Evolutionary conservation across 495 filamentous ascomycete species (phyloP), one percentile per base, ranked within the genome.

Genomic region (Hypoxylon subgilvum): DNA sequence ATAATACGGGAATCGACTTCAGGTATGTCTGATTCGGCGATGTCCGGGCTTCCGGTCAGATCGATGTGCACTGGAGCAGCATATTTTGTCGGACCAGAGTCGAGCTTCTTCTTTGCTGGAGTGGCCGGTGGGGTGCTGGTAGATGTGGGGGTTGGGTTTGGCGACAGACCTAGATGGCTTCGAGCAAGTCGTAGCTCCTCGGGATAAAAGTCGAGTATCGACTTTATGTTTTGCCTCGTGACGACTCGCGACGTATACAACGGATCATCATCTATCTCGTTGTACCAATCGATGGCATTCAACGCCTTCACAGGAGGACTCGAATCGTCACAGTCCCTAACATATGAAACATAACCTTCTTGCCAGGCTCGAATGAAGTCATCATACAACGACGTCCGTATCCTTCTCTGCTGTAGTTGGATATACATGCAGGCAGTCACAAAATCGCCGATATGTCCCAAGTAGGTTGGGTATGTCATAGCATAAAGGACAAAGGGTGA

Each of bases 291-390:
- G 3, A 74, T 63, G 1, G 74, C 70, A 8, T 65, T 67, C 2
- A 79, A 63, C 1, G 42, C 47, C 31, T 66, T 56, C 8, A 44
- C 16, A 1, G 71, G 50, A 4, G 47, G 49, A 1, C 64, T 17
- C 0, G 52, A 16, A 6, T 40, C 16, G 5, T 67, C 67, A 1
- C 60, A 55, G 1, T 57, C 40, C 10, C n/a, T 21, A 19, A 77
- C 70, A 30, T 82, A 81, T 0, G 64, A 47, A 0, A 74, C 22
- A 46, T 76, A 83, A 1, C 75, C 73, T 1, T 65, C 52, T n/a
- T 70, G 67, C 55, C 76, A 78, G 3, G 76, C 73, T 10, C 78
- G 72, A 46, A 91, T 76, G 61, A 88, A 88, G 51, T 91, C 88
- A 65, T 91, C 88, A 69, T 84, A 90, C 0, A 88, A 54, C 8